phyloP scores from a whole-genome alignment of 169 alveolate species.

The Theileria annulata region DNA sequence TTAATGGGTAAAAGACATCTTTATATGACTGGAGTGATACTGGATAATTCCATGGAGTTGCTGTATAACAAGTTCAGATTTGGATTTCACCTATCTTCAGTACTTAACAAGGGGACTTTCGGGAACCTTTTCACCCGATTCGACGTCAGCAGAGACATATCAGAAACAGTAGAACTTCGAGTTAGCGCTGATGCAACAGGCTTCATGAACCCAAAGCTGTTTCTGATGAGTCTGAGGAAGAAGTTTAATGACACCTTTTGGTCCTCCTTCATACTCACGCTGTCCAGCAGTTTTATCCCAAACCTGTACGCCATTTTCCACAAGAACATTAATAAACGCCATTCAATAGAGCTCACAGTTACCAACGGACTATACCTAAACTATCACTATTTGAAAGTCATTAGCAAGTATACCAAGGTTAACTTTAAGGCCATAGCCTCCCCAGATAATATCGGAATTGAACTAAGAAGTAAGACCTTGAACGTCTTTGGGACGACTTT shows the following conservation, averaged over 20 bases:
- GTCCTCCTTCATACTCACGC: conserved; percentile 31
- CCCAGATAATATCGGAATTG: conserved; percentile 61
- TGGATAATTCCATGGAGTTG: conserved; percentile 39
- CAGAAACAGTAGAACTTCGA: conserved; percentile 40
- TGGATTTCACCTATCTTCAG: conserved; percentile 29
- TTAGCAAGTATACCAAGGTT: conserved; percentile 56
- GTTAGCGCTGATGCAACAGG: conserved; percentile 46
- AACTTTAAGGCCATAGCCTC: conserved; percentile 69
- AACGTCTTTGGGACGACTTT: conserved; percentile 37
- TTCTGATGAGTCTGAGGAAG: conserved; percentile 48
- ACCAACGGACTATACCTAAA: conserved; percentile 23
- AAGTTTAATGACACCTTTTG: conserved; percentile 54
- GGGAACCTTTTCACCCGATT: conserved; percentile 39
- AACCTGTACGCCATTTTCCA: conserved; percentile 51
- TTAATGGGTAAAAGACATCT: neutral
- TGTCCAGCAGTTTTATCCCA: conserved; percentile 34
- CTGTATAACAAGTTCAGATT: conserved; percentile 24
- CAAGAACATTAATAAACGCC: conserved; percentile 42
- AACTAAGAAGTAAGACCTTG: conserved; percentile 42
- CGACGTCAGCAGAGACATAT: conserved; percentile 28
- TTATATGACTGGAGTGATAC: conserved; percentile 13
- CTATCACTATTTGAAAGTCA: conserved; percentile 45
- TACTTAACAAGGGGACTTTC: conserved; percentile 35
- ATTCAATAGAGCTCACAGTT: conserved; percentile 48
- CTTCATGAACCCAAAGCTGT: conserved; percentile 14